Percentiles rank a stretch among this genome's conserved stretches.
Evolutionary conservation across 208 protist genomes (phyloP).

Genomic region (Trypanosoma mega): DNA sequence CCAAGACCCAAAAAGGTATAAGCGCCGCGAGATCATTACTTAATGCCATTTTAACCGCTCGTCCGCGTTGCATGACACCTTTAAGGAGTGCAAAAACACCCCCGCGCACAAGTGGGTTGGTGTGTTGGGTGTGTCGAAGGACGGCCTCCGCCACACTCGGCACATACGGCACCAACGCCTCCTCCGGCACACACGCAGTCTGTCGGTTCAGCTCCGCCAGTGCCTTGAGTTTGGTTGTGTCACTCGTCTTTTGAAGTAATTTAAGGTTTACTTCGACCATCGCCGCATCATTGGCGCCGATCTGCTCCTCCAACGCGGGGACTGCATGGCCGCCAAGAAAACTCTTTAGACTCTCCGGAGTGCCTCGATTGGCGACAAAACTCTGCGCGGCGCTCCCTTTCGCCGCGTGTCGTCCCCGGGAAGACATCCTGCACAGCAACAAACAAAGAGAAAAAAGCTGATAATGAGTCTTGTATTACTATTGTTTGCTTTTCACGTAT

Average conservation of each 20-base stretch:
- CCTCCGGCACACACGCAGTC: conserved; percentile 28
- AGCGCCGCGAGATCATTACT: conserved; percentile 47
- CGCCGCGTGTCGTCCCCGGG: conserved; percentile 40
- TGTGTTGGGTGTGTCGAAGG: conserved; percentile 60
- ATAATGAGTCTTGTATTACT: no score
- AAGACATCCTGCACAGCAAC: conserved; percentile 21
- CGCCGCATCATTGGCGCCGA: conserved; percentile 17
- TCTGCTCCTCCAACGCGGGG: not conserved
- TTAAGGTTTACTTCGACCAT: conserved; percentile 64
- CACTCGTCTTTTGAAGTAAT: conserved; percentile 76
- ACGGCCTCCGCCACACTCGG: conserved; percentile 54
- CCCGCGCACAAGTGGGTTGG: conserved; percentile 60
- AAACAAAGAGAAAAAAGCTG: no score
- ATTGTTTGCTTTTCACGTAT: no score
- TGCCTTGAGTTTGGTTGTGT: conserved; percentile 86
- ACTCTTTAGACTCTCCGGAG: conserved; percentile 51
- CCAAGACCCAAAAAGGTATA: conserved; percentile 63
- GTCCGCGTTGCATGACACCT: conserved; percentile 43
- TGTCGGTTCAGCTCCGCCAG: conserved; percentile 49
- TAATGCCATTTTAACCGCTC: conserved; percentile 45
- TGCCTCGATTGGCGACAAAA: conserved; percentile 42
- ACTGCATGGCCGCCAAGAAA: conserved; percentile 67
- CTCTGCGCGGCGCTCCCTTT: conserved; percentile 65
- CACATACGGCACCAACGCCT: conserved; percentile 48
- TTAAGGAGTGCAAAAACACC: conserved; percentile 55